These are phyloP conservation scores for Rhizoctonia solani DNA, from an alignment of 1,284 basidiomycete genomes.

Conservation along the genomic window DNA sequence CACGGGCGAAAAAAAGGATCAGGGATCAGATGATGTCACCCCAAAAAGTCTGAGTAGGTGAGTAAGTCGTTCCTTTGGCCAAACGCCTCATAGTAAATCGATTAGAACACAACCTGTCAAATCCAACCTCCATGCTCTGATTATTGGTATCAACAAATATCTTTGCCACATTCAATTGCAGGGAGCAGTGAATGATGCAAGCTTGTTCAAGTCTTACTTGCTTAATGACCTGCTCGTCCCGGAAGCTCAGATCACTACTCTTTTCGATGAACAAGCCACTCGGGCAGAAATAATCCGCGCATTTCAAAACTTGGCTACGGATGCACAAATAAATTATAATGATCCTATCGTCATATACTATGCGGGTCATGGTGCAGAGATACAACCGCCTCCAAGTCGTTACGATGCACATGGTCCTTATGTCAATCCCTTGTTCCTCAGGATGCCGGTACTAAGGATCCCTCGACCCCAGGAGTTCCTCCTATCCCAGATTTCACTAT, in stretches of 20 bases:
- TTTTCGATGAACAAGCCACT: neutral
- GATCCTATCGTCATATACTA: slow-evolving; percentile 3
- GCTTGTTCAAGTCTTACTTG: neutral
- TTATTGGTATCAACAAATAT: neutral
- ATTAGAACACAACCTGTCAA: too few relatives aligned
- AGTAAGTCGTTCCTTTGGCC: too few relatives aligned
- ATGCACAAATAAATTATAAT: neutral
- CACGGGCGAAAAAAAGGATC: too few relatives aligned
- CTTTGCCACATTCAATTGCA: neutral
- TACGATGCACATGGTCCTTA: neutral
- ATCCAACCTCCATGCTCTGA: too few relatives aligned
- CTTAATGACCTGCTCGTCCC: neutral
- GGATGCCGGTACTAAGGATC: neutral
- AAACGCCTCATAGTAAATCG: too few relatives aligned
- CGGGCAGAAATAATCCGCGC: neutral
- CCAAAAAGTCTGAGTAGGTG: too few relatives aligned
- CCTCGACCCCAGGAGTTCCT: neutral
- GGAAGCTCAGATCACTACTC: neutral
- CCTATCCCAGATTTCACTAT: neutral
- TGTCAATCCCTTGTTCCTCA: neutral
- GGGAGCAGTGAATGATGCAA: neutral
- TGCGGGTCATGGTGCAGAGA: neutral
- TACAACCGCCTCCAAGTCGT: neutral
- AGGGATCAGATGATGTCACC: too few relatives aligned
- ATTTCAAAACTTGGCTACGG: neutral